Evolutionary conservation across 2,329 filamentous ascomycete genomes (phyloP).

Genomic region (Colletotrichum musicola): DNA sequence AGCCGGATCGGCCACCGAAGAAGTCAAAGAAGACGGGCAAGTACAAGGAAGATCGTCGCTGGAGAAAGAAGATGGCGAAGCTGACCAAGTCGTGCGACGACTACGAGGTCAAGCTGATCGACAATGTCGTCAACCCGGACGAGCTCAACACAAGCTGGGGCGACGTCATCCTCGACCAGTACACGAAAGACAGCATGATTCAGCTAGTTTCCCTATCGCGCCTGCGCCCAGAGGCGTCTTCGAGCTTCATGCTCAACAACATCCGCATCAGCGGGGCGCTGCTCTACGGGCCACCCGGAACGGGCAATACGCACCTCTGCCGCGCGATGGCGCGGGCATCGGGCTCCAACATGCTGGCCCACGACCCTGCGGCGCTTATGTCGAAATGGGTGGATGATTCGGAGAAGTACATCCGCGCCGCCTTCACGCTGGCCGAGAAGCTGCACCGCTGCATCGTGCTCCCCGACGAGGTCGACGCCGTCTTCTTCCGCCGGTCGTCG

Average conservation of each 20-base stretch:
- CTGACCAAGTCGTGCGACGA: neutral
- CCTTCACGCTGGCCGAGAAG: conserved; percentile 44
- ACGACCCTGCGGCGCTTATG: conserved; percentile 36
- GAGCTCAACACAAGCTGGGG: neutral
- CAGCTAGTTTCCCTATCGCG: neutral
- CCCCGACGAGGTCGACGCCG: conserved; percentile 47
- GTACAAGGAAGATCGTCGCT: neutral
- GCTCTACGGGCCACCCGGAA: conserved; percentile 47
- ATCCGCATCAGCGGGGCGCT: conserved; percentile 41
- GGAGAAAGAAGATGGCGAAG: neutral
- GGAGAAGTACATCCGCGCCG: conserved; percentile 45
- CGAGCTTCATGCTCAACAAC: neutral
- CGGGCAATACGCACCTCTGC: conserved; percentile 46
- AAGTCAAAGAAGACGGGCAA: no score
- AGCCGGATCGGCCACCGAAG: no score
- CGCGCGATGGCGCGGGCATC: conserved; percentile 41
- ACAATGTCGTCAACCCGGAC: neutral
- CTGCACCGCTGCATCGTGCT: conserved; percentile 47
- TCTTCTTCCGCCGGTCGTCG: no score
- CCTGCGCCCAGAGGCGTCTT: neutral
- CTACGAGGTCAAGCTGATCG: neutral
- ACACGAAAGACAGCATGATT: neutral
- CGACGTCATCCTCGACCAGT: neutral
- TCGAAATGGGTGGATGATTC: conserved; percentile 41
- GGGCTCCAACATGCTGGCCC: conserved; percentile 42